A percentile compares a stretch with the other conserved stretches of the same genome.
These are phyloP conservation scores for Coccomyxa sp. DNA, from an alignment of 139 green algal species.

Conservation along the genomic window DNA sequence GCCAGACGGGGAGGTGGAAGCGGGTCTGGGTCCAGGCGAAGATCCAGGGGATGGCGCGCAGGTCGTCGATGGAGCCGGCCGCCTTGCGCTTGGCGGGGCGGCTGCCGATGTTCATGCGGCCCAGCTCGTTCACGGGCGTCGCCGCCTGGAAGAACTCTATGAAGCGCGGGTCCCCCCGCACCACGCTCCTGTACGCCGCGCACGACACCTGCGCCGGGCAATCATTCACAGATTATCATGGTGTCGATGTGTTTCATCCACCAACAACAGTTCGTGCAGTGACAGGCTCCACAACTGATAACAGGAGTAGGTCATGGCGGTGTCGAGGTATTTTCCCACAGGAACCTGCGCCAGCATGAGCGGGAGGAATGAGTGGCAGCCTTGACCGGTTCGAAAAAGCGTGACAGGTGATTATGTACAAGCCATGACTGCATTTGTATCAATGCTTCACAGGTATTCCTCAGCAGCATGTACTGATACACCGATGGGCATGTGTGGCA, in stretches of 20 bases:
- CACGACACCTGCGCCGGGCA: constrained; percentile 40
- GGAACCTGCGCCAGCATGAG: too few species aligned
- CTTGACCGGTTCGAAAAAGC: too few species aligned
- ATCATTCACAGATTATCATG: constrained; percentile 19
- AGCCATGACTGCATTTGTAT: too few species aligned
- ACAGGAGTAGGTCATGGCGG: too few species aligned
- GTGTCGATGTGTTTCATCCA: constrained; percentile 2
- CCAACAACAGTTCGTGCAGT: background rate
- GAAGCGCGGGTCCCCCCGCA: constrained; percentile 65
- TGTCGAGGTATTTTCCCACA: too few species aligned
- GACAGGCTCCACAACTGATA: background rate
- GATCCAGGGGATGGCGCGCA: constrained; percentile 98
- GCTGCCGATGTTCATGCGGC: constrained; percentile 94
- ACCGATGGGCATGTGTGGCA: background rate
- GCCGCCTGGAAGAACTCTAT: constrained; percentile 85
- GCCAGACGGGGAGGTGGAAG: constrained; percentile 95
- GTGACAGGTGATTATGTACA: too few species aligned
- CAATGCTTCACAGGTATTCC: too few species aligned
- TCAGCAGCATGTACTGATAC: too few species aligned
- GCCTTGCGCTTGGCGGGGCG: constrained; percentile 67
- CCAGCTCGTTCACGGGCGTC: constrained; percentile 92
- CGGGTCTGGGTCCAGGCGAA: constrained; percentile 98
- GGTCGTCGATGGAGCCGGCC: constrained; percentile 77
- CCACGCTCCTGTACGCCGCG: constrained; percentile 58
- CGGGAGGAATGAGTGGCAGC: too few species aligned